A percentile compares a stretch with the other conserved stretches of the same genome.
Conservation (phyloP, 345 rosid species). For the Arabis hirsuta region DNA sequence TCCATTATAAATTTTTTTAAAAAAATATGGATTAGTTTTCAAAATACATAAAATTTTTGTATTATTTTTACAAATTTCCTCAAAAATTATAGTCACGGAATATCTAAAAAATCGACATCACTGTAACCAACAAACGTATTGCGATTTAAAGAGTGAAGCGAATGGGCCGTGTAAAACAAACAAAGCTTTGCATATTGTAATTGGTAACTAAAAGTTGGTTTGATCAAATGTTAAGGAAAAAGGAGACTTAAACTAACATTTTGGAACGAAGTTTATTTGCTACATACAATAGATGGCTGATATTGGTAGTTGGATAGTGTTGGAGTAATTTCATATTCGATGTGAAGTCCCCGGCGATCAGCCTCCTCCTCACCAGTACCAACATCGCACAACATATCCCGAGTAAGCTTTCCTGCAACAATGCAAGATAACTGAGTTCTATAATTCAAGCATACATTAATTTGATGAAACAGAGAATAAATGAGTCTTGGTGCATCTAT, state of each 20-base stretch:
- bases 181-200: constrained; percentile 15
- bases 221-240: constrained; percentile 1
- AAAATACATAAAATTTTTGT: too few species aligned
- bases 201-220: constrained; percentile 14
- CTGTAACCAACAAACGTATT: background rate
- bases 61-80: too few species aligned
- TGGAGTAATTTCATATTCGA: constrained; percentile 81
- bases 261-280: constrained; percentile 82
- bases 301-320: constrained; percentile 76
- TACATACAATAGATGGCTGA: constrained; percentile 85
- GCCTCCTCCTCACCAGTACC: constrained; percentile 61
- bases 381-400: constrained; percentile 97
- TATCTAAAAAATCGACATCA: background rate
- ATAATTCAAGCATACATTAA: background rate
- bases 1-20: too few species aligned
- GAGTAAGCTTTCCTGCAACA: constrained; percentile 83
- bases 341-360: constrained; percentile 57
- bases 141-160: background rate
- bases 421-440: constrained; percentile 2
- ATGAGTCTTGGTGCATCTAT: constrained; percentile 5
- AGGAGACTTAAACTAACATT: constrained; percentile 34
- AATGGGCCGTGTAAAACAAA: constrained; percentile 19
- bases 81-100: background rate
- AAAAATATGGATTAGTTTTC: too few species aligned
- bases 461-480: constrained; percentile 4